These are phyloP conservation scores for Xylaria curta DNA, from an alignment of 495 filamentous ascomycete genomes.

Conservation along the genomic window DNA sequence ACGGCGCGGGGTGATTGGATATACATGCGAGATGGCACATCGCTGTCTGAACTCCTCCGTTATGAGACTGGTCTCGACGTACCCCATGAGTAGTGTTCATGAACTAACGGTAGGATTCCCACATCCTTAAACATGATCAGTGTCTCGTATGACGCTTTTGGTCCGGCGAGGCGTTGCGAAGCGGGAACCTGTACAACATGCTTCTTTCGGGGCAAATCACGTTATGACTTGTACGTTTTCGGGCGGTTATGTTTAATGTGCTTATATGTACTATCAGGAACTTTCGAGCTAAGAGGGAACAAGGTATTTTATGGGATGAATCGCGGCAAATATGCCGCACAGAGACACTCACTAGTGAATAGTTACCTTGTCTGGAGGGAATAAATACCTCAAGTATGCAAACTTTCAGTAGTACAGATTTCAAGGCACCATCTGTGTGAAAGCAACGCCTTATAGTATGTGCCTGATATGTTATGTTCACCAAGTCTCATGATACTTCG, in stretches of 20 bases:
- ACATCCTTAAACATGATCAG: neutral
- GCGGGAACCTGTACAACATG: conserved; percentile 2
- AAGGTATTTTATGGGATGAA: neutral
- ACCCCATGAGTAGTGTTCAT: neutral
- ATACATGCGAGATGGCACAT: conserved; percentile 79
- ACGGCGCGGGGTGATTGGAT: conserved; percentile 77
- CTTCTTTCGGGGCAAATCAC: neutral
- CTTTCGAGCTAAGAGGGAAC: neutral
- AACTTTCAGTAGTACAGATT: neutral
- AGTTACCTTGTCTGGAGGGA: neutral
- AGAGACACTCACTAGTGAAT: neutral
- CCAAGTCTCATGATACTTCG: neutral
- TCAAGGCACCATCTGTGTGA: neutral
- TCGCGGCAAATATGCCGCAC: neutral
- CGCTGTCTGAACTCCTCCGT: conserved; percentile 71
- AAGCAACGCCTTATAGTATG: neutral
- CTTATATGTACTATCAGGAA: conserved; percentile 25
- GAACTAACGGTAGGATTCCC: neutral
- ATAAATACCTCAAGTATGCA: neutral
- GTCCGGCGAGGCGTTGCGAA: conserved; percentile 33
- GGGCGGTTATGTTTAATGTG: conserved; percentile 4
- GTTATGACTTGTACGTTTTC: neutral
- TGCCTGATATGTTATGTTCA: neutral
- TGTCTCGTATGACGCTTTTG: conserved; percentile 26
- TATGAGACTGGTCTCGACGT: conserved; percentile 69